Conservation (phyloP, 306 rosid species). For the Dalbergia oliveri region DNA sequence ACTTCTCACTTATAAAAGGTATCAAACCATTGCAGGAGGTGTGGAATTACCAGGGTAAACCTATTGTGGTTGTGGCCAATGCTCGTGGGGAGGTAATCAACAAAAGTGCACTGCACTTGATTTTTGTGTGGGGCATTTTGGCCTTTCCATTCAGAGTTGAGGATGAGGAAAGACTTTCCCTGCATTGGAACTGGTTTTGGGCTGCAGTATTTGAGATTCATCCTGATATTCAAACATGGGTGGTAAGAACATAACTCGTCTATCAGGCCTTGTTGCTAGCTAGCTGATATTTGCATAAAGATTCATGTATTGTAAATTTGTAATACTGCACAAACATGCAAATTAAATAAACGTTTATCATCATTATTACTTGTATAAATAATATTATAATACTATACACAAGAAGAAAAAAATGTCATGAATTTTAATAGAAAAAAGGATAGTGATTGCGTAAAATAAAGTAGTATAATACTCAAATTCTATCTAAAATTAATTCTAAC, state of each 20-base stretch:
- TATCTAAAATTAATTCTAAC: too few species aligned
- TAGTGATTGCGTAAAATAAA: neutral
- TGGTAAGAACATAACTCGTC: neutral
- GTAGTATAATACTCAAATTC: too few species aligned
- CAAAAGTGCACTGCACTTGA: conserved; percentile 50
- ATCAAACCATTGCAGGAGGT: conserved; percentile 41
- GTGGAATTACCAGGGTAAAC: conserved; percentile 53
- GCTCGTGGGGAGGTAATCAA: conserved; percentile 48
- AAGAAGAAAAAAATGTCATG: too few species aligned
- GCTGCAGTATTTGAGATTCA: neutral
- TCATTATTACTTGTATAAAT: too few species aligned
- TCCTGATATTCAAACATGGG: conserved; percentile 12
- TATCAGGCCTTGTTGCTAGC: too few species aligned
- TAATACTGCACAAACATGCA: neutral
- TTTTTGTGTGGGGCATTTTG: conserved; percentile 36
- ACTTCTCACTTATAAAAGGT: conserved; percentile 29
- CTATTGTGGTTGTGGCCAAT: neutral
- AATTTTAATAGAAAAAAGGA: too few species aligned
- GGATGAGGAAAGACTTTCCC: neutral
- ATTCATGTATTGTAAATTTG: neutral
- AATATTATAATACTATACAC: too few species aligned
- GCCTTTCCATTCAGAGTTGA: conserved; percentile 47
- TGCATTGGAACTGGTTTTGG: conserved; percentile 12
- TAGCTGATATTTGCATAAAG: neutral
- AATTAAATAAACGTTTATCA: too few species aligned